These are phyloP conservation scores for Lentithecium fluviatile DNA, from an alignment of 495 filamentous ascomycete genomes.

Conservation along the genomic window DNA sequence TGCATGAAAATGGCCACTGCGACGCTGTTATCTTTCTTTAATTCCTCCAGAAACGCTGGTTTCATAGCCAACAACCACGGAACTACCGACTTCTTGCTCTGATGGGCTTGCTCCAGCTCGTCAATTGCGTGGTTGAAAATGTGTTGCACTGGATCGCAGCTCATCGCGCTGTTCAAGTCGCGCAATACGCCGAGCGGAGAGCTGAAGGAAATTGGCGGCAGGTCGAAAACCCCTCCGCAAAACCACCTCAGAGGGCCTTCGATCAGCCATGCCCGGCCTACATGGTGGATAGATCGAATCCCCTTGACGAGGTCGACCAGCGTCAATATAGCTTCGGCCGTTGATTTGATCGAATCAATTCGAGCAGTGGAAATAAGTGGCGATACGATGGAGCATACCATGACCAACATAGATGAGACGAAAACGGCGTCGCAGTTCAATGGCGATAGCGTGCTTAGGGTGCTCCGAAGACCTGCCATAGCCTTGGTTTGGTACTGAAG, in stretches of 20 bases:
- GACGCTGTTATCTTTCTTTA: background rate
- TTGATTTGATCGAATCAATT: background rate
- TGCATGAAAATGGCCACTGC: conserved; percentile 4
- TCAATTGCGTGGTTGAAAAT: no score
- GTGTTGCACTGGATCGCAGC: no score
- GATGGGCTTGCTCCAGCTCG: background rate
- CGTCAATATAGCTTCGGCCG: background rate
- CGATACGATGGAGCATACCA: conserved; percentile 4
- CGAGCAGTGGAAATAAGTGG: background rate
- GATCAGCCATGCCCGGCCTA: background rate
- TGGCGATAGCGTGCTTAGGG: background rate
- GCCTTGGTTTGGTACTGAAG: background rate
- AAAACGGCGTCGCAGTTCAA: conserved; percentile 1
- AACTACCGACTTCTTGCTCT: background rate
- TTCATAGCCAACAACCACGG: background rate
- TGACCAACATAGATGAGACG: background rate
- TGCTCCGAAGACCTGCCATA: background rate
- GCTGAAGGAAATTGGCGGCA: no score
- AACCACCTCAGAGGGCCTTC: no score
- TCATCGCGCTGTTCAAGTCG: no score
- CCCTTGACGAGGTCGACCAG: no score
- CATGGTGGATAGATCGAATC: no score
- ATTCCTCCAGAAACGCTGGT: conserved; percentile 1
- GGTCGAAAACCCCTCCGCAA: no score
- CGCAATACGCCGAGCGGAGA: no score